Conservation (phyloP, 1,284 basidiomycete species). For the Cystobasidium pallidum region DNA sequence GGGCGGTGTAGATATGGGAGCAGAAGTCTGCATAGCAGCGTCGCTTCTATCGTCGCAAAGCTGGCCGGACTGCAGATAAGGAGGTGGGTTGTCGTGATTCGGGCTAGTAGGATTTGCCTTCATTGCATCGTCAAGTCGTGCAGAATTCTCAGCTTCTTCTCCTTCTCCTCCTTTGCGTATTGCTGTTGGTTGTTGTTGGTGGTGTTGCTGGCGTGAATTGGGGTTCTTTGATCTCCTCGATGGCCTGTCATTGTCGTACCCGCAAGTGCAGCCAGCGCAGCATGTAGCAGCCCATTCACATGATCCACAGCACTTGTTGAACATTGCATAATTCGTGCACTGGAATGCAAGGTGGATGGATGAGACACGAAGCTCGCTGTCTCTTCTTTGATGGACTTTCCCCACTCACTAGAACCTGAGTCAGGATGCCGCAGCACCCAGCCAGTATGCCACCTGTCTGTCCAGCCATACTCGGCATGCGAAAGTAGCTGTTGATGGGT, state of each 20-base stretch:
- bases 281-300: constrained; percentile 14
- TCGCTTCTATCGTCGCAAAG: neutral
- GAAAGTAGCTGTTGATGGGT: neutral
- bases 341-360: neutral
- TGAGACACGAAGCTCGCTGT: too few relatives aligned
- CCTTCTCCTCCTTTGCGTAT: neutral
- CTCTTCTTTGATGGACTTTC: too few relatives aligned
- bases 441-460: constrained; percentile 18
- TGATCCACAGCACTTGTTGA: constrained; percentile 26
- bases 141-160: too few relatives aligned
- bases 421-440: constrained; percentile 21
- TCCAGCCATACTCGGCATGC: neutral
- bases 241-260: constrained; percentile 5
- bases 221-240: constrained; percentile 1
- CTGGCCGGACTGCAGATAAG: neutral
- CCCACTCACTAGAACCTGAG: constrained; percentile 1
- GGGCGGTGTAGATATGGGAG: neutral
- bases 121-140: neutral
- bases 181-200: neutral
- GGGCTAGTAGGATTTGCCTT: neutral
- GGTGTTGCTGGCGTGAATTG: too few relatives aligned
- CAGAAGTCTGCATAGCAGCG: neutral
- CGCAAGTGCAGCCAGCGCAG: constrained; percentile 11
- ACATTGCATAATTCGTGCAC: constrained; percentile 19
- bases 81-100: neutral